Base-by-base conservation (phyloP, 768 basidiomycete genomes). In the Tremella mesenterica region DNA sequence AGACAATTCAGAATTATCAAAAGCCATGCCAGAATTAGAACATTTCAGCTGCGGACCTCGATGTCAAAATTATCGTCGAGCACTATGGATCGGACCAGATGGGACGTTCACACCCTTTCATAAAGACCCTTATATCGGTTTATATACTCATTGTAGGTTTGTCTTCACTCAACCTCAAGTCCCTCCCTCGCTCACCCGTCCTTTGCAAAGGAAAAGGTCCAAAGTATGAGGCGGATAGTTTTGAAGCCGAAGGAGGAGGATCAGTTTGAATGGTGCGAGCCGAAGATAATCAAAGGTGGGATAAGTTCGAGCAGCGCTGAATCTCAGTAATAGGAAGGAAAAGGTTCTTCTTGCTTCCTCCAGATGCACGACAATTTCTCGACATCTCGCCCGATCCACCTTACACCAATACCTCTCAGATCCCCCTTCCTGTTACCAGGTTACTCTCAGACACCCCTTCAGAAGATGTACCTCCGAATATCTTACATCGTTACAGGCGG, bases 101-200 rank as follows among this genome's bases (percentile, higher is more conserved):
- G 47, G 53, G 14, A 68, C 62, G 18, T 70, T 64, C 49, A 66
- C 70, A 13, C 68, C 68, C 1, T 68, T 73, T 43, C 71, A 73
- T 45, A 52, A 58, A 28, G 71, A 71, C 56, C 71, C 67, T 4
- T 71, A 70, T 50, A 53, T 61, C 8, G 66, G 68, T 6, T 53
- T 69, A 10, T 71, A 66, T 38, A 59, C 59, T n/a, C 67, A 70
- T 41, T 55, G 69, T 69, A 33, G 30, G 63, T 60, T 3, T 16
- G 10, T 20, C 21, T 21, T 20, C 12, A 20, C 25, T 41, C 21
- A 26, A 26, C 8, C 30, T 20, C 10, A 3, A 1, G 21, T 18
- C 2, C 23, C 23, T 16, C 30, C 16, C 25, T 12, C 1, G 26
- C 1, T n/a, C 25, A 53, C 9, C 39, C 18, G 5, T 47, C 27